Percentiles rank a stretch among this genome's conserved stretches.
Conservation (phyloP, 2,329 filamentous ascomycete species). For the Botrytis galanthina region DNA sequence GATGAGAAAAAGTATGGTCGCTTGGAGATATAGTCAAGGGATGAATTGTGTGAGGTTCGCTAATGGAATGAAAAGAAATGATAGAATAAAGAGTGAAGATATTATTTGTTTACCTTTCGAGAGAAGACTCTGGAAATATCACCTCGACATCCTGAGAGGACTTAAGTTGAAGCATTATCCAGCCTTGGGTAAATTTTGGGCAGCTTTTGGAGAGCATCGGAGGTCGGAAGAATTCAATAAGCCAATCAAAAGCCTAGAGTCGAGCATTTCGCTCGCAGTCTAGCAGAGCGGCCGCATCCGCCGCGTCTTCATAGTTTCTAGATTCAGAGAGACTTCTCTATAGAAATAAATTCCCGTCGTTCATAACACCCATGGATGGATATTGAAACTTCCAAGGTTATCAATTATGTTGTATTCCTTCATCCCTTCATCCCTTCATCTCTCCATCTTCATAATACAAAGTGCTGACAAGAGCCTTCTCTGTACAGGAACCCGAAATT, state of each 20-base stretch:
- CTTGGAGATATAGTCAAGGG: not conserved
- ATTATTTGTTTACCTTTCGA: not conserved
- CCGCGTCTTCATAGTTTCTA: not conserved
- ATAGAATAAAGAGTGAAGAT: not conserved
- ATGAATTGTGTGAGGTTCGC: not conserved
- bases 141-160: conserved; percentile 2
- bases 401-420: conserved; percentile 1
- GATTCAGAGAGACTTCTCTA: not conserved
- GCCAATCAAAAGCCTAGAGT: not conserved
- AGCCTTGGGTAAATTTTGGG: conserved; percentile 9
- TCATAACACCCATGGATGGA: too few relatives aligned
- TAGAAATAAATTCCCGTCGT: not conserved
- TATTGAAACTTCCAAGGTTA: not conserved
- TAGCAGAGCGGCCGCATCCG: not conserved
- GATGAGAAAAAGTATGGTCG: not conserved
- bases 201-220: conserved; percentile 9
- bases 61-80: not conserved
- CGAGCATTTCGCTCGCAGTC: too few relatives aligned
- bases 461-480: conserved; percentile 2
- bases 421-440: not conserved
- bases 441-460: not conserved
- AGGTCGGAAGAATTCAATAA: conserved; percentile 1
- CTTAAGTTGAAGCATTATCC: not conserved
- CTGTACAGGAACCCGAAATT: not conserved
- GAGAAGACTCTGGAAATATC: not conserved